Conservation (phyloP, 106 monocot species). For the Dactylorhiza incarnata region DNA sequence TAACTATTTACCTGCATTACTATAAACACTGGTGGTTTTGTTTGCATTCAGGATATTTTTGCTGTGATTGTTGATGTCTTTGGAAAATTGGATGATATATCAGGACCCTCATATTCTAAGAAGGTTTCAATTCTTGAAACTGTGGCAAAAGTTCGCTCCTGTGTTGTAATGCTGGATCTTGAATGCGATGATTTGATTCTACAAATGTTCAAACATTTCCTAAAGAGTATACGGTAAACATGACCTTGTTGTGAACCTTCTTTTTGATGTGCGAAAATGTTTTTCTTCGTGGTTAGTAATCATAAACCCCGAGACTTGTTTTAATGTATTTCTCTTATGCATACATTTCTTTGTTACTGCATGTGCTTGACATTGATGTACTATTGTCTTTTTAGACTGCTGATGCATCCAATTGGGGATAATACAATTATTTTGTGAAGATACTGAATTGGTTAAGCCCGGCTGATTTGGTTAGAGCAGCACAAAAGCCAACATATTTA, state of each 20-base stretch:
- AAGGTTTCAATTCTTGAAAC: slow-evolving; percentile 79
- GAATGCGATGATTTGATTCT: slow-evolving; percentile 73
- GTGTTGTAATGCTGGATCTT: slow-evolving; percentile 85
- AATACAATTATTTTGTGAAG: not conserved
- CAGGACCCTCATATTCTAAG: slow-evolving; percentile 38
- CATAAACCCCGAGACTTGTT: not conserved
- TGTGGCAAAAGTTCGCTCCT: slow-evolving; percentile 75
- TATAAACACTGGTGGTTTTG: slow-evolving; percentile 2
- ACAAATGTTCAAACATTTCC: slow-evolving; percentile 65
- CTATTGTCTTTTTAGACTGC: not conserved
- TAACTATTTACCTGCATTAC: not conserved
- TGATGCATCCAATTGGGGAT: not conserved
- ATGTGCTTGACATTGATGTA: not conserved
- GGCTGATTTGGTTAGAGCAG: too few species aligned
- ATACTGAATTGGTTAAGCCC: too few species aligned
- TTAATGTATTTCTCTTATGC: not conserved
- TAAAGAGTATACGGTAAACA: slow-evolving; percentile 58
- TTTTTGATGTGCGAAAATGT: not conserved
- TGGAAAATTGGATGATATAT: slow-evolving; percentile 43
- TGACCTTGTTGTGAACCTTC: not conserved
- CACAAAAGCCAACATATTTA: too few species aligned
- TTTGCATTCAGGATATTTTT: slow-evolving; percentile 41
- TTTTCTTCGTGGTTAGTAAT: not conserved
- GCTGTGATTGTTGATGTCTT: slow-evolving; percentile 65
- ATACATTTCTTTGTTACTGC: not conserved